Evolutionary conservation across 2,329 filamentous ascomycete species (phyloP).

Genomic region (Parastagonospora avenae): DNA sequence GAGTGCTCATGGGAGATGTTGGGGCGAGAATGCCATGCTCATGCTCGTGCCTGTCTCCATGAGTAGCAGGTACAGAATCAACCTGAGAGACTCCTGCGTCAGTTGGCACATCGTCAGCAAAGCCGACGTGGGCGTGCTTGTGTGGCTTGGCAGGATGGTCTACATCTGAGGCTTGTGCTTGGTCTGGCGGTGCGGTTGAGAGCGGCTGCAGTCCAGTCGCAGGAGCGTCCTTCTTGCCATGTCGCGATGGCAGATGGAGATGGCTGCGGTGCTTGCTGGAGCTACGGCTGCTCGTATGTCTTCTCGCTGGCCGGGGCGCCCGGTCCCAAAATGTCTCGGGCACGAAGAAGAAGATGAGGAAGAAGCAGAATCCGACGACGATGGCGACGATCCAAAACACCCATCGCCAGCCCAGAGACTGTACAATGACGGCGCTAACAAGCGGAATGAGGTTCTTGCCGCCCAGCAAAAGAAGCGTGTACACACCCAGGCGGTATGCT

Average conservation of each 20-base stretch:
- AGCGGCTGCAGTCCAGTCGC: neutral
- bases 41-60: neutral
- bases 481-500: conserved; percentile 90
- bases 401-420: conserved; percentile 83
- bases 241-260: conserved; percentile 29
- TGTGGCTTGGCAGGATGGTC: conserved; percentile 12
- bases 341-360: conserved; percentile 84
- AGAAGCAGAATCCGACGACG: conserved; percentile 71
- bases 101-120: conserved; percentile 50
- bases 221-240: conserved; percentile 19
- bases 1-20: conserved; percentile 20
- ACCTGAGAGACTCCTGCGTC: conserved; percentile 40
- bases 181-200: neutral
- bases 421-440: conserved; percentile 83
- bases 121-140: conserved; percentile 55
- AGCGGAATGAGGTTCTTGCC: conserved; percentile 91
- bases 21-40: conserved; percentile 13
- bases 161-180: neutral
- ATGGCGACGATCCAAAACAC: conserved; percentile 89
- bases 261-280: conserved; percentile 33
- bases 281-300: conserved; percentile 37
- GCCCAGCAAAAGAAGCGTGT: conserved; percentile 84
- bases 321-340: conserved; percentile 97
- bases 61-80: conserved; percentile 55
- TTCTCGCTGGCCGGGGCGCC: conserved; percentile 62